Conservation (phyloP, 257 asterid genomes). For the Phtheirospermum japonicum region DNA sequence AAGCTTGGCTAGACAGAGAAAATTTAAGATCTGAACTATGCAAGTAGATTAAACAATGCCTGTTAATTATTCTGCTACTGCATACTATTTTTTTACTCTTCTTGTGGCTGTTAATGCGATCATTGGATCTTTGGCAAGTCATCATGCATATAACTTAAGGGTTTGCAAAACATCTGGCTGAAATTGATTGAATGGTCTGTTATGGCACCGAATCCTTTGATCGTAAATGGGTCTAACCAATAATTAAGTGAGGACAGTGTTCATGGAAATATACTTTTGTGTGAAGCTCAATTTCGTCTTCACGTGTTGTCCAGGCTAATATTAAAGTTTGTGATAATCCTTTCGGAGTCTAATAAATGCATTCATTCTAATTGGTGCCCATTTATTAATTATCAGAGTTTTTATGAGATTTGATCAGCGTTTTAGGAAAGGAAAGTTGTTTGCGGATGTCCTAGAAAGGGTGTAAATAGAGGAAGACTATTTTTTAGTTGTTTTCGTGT, state of each 20-base stretch:
- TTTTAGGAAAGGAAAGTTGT: neutral
- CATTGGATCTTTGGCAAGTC: neutral
- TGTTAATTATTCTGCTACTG: neutral
- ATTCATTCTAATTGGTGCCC: neutral
- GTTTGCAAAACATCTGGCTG: neutral
- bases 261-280: neutral
- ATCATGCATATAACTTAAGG: neutral
- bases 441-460: slow-evolving; percentile 6
- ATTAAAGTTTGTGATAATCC: slow-evolving; percentile 1
- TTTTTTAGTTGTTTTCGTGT: slow-evolving; percentile 16
- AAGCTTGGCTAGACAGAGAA: neutral
- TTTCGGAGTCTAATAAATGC: slow-evolving; percentile 8
- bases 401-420: slow-evolving; percentile 6
- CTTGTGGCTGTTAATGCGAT: slow-evolving; percentile 5
- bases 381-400: neutral
- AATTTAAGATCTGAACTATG: neutral
- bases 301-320: slow-evolving; percentile 5
- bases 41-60: neutral
- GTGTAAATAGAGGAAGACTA: neutral
- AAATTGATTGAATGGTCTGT: neutral
- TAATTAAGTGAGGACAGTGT: neutral
- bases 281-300: neutral
- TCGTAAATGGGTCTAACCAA: neutral
- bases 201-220: neutral
- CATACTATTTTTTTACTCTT: neutral